Base-by-base conservation (phyloP, 2,329 filamentous ascomycete species). In the Fusarium sp. region DNA sequence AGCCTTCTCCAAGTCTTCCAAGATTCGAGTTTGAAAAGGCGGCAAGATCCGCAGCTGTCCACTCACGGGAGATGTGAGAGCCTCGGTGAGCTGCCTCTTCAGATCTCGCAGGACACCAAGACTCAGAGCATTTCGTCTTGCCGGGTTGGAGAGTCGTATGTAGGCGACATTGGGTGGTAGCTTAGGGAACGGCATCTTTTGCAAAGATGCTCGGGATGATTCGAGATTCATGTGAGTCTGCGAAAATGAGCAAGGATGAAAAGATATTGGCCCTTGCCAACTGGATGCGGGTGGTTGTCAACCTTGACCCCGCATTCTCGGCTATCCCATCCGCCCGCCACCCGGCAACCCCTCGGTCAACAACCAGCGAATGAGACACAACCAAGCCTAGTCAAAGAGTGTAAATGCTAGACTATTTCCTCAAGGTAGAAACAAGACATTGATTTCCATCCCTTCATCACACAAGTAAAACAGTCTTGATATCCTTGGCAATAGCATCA, bases 291-390 rank as follows among this genome's bases (percentile, higher is more conserved):
- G 20, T 35, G 48, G 48, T 52, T 52, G 48, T 43, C 16, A 20
- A 41, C 41, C 31, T 39, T 24, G 22, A 60, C 57, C 57, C 57
- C 57, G 57, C 57, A 60, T 22, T 60, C 27, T 60, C 57, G 57
- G 57, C 27, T 48, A 48, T 48, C 14, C 5, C 16, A 33, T 33
- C 16, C 57, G 57, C 57, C 57, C 57, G 57, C 57, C 57, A 60
- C 57, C 56, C 57, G 57, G 24, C 37, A 60, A 45, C 24, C 27
- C 57, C 57, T 45, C 57, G 29, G 56, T 41, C 33, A 13, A 37
- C 11, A 10, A 41, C 88, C 83, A 81, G 86, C 87, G 0, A 83
- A 83, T 58, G 22, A 58, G 22, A 27, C 10, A 20, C 6, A n/a
- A n/a, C n/a, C n/a, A n/a, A n/a, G n/a, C n/a, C n/a, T n/a, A n/a